Base-by-base conservation (phyloP, 169 alveolate genomes). In the Cryptosporidium tyzzeri region DNA sequence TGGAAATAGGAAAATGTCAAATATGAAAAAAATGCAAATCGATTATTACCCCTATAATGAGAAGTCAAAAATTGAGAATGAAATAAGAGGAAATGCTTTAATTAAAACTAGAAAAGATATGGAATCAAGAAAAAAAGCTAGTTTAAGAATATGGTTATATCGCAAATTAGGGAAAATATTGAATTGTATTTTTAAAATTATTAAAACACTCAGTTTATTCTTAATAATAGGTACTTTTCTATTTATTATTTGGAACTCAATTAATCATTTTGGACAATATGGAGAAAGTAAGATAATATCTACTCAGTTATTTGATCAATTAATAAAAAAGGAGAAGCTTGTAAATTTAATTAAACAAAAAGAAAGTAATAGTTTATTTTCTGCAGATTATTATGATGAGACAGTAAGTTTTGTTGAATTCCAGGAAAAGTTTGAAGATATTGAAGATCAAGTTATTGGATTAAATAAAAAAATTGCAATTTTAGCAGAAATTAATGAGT, bases 391-490 rank as follows among this genome's bases (percentile, higher is more conserved):
- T n/a, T 55, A 55, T 26, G 67, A 55, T 26, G 67, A 55, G 35
- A 55, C 67, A n/a, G 23, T n/a, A 6, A 55, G 12, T 55, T 55
- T 55, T 55, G 37, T 55, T 55, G 67, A 55, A 26, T 21, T 55
- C 67, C 67, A 55, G 18, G 35, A 55, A n/a, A 73, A 58, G 1
- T 29, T 73, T 55, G 62, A 35, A 12, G 71, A 55, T 0, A 73
- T 73, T 33, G 71, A 59, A 12, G 35, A 58, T 7, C 35, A 59
- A 10, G 14, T 73, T 10, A 39, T 73, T 29, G 71, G 16, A 26
- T 29, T 73, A 23, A 73, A 73, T 31, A 51, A 73, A 31, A 73
- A 73, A 35, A 55, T 73, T n/a, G 70, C 67, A 9, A 53, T 55
- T 55, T 8, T 73, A 8, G 41, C 70, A 18, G 55, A 73, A 16